These are phyloP conservation scores for Calonectria hawksworthii DNA, from an alignment of 2,329 filamentous ascomycete genomes.

Conservation along the genomic window DNA sequence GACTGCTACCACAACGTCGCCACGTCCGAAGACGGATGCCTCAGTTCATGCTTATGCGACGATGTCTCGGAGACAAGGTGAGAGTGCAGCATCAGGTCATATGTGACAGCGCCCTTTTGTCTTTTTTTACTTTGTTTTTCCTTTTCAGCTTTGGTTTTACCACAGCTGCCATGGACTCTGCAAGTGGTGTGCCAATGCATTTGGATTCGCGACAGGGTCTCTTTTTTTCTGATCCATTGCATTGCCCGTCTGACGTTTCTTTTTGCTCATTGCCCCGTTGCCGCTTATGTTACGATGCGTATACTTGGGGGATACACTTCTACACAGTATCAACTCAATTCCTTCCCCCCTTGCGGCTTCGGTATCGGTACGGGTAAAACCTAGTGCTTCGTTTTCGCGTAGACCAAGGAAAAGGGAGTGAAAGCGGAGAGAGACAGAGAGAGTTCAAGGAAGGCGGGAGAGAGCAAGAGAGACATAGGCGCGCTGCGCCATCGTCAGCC, in stretches of 20 bases:
- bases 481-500: neutral
- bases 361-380: neutral
- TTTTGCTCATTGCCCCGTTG: constrained; percentile 3
- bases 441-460: neutral
- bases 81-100: constrained; percentile 8
- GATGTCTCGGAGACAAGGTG: neutral
- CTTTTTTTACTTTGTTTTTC: neutral
- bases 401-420: neutral
- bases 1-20: neutral
- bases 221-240: neutral
- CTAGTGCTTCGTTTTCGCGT: neutral
- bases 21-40: neutral
- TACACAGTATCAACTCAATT: constrained; percentile 10
- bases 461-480: neutral
- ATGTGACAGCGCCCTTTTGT: neutral
- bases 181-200: constrained; percentile 9
- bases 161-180: neutral
- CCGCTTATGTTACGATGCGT: neutral
- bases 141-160: constrained; percentile 1
- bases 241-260: constrained; percentile 5
- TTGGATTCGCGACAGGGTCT: neutral
- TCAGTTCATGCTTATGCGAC: constrained; percentile 7
- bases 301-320: neutral
- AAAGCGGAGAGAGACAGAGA: neutral
- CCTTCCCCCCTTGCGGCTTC: neutral